Conservation (phyloP, 2,329 filamentous ascomycete genomes). For the Fusarium subglutinans region DNA sequence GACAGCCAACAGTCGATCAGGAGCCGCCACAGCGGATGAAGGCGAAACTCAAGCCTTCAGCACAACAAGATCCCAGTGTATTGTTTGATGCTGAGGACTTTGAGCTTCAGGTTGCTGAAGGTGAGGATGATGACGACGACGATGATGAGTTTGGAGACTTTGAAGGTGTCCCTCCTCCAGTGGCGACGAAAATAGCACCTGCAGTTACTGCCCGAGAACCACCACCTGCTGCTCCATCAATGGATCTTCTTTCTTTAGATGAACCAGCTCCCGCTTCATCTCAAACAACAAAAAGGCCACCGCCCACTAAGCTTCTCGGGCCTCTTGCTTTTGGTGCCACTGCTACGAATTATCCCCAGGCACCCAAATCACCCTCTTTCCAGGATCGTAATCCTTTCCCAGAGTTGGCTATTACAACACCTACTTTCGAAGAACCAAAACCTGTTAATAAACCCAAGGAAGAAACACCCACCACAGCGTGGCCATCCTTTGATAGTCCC, state of each 20-base stretch:
- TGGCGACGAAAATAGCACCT: neutral
- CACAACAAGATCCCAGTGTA: slow-evolving; percentile 59
- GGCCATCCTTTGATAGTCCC: slow-evolving; percentile 52
- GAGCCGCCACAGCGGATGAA: slow-evolving; percentile 25
- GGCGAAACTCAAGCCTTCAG: slow-evolving; percentile 35
- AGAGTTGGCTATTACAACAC: slow-evolving; percentile 58
- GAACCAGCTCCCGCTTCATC: slow-evolving; percentile 40
- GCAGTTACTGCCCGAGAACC: slow-evolving; percentile 29
- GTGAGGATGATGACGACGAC: slow-evolving; percentile 59
- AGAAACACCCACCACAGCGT: slow-evolving; percentile 55
- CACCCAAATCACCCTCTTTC: slow-evolving; percentile 62
- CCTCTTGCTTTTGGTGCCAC: slow-evolving; percentile 44
- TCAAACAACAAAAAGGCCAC: slow-evolving; percentile 35
- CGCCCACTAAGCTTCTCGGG: slow-evolving; percentile 46
- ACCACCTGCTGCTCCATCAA: slow-evolving; percentile 40
- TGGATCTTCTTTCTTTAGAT: slow-evolving; percentile 55
- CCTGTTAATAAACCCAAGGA: slow-evolving; percentile 49
- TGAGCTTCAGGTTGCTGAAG: slow-evolving; percentile 52
- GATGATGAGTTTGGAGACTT: slow-evolving; percentile 66
- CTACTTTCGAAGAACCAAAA: slow-evolving; percentile 47
- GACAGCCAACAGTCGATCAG: neutral
- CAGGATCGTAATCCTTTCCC: slow-evolving; percentile 64
- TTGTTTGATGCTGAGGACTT: slow-evolving; percentile 73
- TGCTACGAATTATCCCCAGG: slow-evolving; percentile 52
- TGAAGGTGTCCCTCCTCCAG: slow-evolving; percentile 53